These are phyloP conservation scores for Geotrichum australiense DNA, from an alignment of 1,139 yeast genomes.

Conservation along the genomic window DNA sequence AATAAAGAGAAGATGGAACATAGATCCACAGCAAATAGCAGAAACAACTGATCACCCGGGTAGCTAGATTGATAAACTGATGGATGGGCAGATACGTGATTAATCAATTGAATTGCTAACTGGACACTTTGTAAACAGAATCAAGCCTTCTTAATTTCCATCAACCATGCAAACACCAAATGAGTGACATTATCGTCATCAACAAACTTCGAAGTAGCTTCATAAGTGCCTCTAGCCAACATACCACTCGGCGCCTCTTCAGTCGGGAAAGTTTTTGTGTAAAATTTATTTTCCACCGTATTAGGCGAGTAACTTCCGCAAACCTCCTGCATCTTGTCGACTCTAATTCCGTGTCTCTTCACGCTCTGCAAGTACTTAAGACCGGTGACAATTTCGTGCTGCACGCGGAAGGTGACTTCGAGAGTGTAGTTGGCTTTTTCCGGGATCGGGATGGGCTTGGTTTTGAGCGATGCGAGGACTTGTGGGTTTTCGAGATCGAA, in stretches of 20 bases:
- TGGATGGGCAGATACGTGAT: too few species aligned
- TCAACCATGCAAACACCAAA: conserved; percentile 77
- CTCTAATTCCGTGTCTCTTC: conserved; percentile 80
- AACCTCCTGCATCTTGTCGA: conserved; percentile 81
- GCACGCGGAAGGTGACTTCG: conserved; percentile 72
- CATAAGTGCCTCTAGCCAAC: conserved; percentile 79
- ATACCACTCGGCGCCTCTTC: conserved; percentile 91
- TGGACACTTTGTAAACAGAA: background rate
- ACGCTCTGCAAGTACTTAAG: conserved; percentile 78
- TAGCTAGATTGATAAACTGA: too few species aligned
- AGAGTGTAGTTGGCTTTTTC: conserved; percentile 73
- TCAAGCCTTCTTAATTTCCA: conserved; percentile 57
- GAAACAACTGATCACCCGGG: too few species aligned
- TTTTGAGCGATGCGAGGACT: conserved; percentile 37
- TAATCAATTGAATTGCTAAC: too few species aligned
- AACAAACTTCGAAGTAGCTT: conserved; percentile 72
- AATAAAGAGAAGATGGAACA: too few species aligned
- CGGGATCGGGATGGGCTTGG: conserved; percentile 63
- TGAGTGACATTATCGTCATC: conserved; percentile 82
- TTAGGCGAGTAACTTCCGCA: conserved; percentile 88
- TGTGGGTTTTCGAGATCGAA: conserved; percentile 53
- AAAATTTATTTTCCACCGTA: conserved; percentile 73
- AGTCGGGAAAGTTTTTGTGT: conserved; percentile 65
- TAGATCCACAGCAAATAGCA: too few species aligned
- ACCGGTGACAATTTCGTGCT: conserved; percentile 88